phyloP scores from a whole-genome alignment of 371 early-diverging fungal genomes.

The Mucor irregularis region DNA sequence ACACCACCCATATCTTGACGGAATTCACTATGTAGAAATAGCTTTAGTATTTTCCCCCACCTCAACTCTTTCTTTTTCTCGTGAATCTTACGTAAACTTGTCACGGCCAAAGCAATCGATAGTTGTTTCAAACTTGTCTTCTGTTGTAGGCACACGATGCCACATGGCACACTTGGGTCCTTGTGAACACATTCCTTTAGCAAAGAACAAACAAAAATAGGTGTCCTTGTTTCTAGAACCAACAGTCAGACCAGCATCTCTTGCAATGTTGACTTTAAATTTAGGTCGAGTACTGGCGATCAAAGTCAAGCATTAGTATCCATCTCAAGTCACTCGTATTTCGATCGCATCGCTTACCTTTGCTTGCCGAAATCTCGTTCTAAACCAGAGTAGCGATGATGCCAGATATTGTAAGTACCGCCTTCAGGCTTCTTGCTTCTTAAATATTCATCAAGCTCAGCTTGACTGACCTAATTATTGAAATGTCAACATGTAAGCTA shows the following conservation, averaged over 20 bases:
- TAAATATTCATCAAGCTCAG: conserved; percentile 42
- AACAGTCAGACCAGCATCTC: conserved; percentile 76
- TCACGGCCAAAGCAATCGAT: conserved; percentile 87
- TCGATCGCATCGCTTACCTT: conserved; percentile 19
- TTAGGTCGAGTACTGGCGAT: conserved; percentile 59
- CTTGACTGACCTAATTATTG: conserved; percentile 38
- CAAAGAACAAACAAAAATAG: conserved; percentile 83
- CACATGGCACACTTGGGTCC: conserved; percentile 71
- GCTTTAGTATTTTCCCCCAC: too few relatives aligned
- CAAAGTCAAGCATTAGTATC: not conserved
- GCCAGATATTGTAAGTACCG: conserved; percentile 80
- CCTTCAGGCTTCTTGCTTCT: conserved; percentile 48
- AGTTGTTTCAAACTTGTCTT: conserved; percentile 67
- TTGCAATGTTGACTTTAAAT: conserved; percentile 63
- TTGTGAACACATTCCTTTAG: conserved; percentile 80
- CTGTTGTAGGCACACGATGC: conserved; percentile 73
- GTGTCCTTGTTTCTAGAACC: conserved; percentile 64
- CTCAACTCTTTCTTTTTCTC: not conserved
- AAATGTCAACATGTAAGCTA: too few relatives aligned
- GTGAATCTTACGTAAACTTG: conserved; percentile 47
- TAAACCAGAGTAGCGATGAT: conserved; percentile 65
- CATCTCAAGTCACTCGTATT: not conserved
- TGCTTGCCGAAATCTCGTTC: conserved; percentile 47
- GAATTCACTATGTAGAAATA: conserved; percentile 52
- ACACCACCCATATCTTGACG: conserved; percentile 89